Conservation (phyloP, 352 stramenopile species). For the Phytopythium mirpurense region DNA sequence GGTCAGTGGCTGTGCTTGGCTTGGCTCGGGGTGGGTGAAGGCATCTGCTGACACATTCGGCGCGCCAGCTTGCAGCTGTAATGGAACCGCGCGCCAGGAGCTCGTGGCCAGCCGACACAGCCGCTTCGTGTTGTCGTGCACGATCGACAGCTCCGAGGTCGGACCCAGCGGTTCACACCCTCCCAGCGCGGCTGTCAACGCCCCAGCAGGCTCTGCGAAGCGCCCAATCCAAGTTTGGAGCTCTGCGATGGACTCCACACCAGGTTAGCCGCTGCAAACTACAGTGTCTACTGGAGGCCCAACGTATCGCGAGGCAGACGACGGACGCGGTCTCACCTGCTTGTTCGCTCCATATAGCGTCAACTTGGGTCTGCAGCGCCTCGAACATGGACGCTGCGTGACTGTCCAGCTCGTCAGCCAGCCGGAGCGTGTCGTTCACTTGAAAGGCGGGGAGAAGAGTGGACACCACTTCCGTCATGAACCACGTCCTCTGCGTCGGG, state of each 20-base stretch:
- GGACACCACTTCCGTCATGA: conserved; percentile 8
- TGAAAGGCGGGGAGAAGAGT: conserved; percentile 6
- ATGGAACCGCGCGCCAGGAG: no score
- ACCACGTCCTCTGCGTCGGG: conserved; percentile 15
- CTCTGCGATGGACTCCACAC: not conserved
- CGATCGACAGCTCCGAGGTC: not conserved
- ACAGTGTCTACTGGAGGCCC: no score
- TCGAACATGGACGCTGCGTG: conserved; percentile 26
- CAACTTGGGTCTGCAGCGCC: conserved; percentile 24
- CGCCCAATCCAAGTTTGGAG: not conserved
- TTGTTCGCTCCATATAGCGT: conserved; percentile 10
- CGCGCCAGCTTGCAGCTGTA: not conserved
- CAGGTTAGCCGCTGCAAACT: no score
- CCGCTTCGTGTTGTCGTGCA: not conserved
- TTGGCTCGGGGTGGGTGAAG: conserved; percentile 13
- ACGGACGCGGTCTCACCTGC: not conserved
- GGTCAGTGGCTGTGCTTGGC: not conserved
- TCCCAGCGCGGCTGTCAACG: not conserved
- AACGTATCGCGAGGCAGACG: not conserved
- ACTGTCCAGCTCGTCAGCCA: conserved; percentile 20
- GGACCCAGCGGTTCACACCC: not conserved
- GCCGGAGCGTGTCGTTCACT: conserved; percentile 18
- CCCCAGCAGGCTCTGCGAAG: not conserved
- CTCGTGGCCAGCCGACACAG: not conserved
- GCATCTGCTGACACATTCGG: not conserved